These are phyloP conservation scores for Marsdenia floribunda DNA, from an alignment of 257 asterid species.

Conservation along the genomic window DNA sequence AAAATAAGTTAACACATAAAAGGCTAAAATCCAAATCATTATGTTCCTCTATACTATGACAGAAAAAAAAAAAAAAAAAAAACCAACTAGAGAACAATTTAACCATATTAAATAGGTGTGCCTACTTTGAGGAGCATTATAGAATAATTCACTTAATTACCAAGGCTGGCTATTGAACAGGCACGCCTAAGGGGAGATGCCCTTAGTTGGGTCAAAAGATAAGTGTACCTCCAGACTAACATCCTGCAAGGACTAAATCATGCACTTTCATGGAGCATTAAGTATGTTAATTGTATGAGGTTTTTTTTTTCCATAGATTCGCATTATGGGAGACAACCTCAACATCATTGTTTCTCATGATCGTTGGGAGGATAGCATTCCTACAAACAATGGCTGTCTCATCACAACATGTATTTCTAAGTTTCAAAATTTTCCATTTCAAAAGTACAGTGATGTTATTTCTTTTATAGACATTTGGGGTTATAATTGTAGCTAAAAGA, in stretches of 20 bases:
- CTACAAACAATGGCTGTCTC: neutral
- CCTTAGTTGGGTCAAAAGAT: neutral
- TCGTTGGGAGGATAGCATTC: neutral
- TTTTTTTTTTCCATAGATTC: neutral
- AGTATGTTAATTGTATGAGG: neutral
- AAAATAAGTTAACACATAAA: neutral
- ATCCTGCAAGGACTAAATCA: too few species aligned
- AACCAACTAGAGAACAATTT: neutral
- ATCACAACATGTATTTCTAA: neutral
- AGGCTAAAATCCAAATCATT: neutral
- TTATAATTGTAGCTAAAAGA: neutral
- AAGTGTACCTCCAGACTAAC: neutral
- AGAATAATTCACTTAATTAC: neutral
- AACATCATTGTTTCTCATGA: neutral
- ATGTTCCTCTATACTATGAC: neutral
- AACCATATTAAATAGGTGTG: neutral
- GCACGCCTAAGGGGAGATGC: neutral
- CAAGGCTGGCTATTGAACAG: neutral
- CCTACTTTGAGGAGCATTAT: neutral
- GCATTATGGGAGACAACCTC: neutral
- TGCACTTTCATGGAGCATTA: neutral
- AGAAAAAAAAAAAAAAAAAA: too few species aligned
- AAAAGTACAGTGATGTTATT: neutral
- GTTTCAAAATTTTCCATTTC: neutral
- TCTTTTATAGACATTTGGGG: neutral